phyloP scores from a whole-genome alignment of 306 rosid genomes.

The Castanea crenata region DNA sequence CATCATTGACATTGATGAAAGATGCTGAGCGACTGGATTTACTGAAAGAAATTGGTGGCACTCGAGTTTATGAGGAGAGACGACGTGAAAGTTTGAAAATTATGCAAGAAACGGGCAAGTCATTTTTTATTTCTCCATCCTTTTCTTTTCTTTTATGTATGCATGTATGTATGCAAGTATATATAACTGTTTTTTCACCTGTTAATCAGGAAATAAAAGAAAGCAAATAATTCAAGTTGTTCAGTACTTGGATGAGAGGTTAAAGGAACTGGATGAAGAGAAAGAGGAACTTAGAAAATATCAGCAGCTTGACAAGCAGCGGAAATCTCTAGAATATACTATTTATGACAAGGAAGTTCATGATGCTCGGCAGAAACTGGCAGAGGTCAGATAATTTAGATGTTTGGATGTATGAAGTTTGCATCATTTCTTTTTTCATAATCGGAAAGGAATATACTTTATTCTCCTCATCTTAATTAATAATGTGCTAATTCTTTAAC shows the following conservation, averaged over 20 bases:
- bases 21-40: constrained; percentile 93
- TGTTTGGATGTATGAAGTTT: neutral
- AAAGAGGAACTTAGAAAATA: constrained; percentile 93
- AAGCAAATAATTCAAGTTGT: constrained; percentile 98
- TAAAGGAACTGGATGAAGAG: constrained; percentile 94
- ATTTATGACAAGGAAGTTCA: constrained; percentile 85
- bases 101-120: constrained; percentile 94
- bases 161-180: neutral
- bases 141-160: neutral
- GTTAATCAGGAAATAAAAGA: constrained; percentile 74
- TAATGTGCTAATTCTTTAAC: too few relatives aligned
- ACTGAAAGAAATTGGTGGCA: constrained; percentile 97
- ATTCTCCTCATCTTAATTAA: neutral
- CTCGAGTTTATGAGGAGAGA: constrained; percentile 96
- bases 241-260: constrained; percentile 93
- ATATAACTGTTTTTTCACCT: neutral
- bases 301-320: constrained; percentile 92
- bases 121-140: neutral
- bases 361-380: constrained; percentile 86
- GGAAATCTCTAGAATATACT: constrained; percentile 87
- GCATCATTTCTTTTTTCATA: neutral
- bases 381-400: constrained; percentile 59
- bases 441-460: neutral
- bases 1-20: constrained; percentile 91
- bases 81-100: constrained; percentile 96